A percentile compares a stretch with the other conserved stretches of the same genome.
phyloP scores from a whole-genome alignment of 1,139 yeast genomes.

The Zygoascus hellenicus region DNA sequence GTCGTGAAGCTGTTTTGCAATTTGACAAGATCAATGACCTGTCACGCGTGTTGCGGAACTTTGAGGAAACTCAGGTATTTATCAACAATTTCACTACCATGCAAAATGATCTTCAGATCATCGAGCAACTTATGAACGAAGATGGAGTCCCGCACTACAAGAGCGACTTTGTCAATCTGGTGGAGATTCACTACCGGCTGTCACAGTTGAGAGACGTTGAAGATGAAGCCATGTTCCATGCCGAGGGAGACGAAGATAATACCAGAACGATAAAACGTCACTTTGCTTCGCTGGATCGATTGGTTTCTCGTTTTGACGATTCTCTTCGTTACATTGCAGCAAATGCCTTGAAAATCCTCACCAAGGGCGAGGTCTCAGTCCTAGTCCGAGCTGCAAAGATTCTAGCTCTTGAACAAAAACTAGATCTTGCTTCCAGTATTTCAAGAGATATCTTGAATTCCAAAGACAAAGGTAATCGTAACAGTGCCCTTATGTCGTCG shows the following conservation, averaged over 20 bases:
- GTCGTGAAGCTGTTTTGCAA: constrained; percentile 38
- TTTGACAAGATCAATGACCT: constrained; percentile 56
- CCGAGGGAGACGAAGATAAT: constrained; percentile 56
- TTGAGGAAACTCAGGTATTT: constrained; percentile 62
- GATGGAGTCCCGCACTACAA: constrained; percentile 45
- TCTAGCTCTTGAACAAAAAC: constrained; percentile 71
- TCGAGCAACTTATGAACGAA: constrained; percentile 49
- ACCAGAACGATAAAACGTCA: constrained; percentile 60
- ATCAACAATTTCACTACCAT: constrained; percentile 58
- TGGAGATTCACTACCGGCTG: constrained; percentile 63
- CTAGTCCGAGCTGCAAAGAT: constrained; percentile 70
- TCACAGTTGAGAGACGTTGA: constrained; percentile 69
- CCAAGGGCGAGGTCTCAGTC: constrained; percentile 55
- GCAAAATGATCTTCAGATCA: constrained; percentile 44
- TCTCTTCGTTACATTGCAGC: constrained; percentile 54
- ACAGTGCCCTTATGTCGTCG: constrained; percentile 2
- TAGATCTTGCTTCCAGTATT: constrained; percentile 61
- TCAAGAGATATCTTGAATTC: constrained; percentile 40
- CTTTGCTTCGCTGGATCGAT: constrained; percentile 45
- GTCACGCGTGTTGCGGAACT: constrained; percentile 63
- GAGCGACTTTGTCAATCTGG: constrained; percentile 54
- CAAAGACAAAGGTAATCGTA: constrained; percentile 5
- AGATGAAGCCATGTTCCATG: constrained; percentile 61
- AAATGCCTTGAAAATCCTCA: constrained; percentile 62
- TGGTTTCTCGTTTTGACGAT: constrained; percentile 60